Base-by-base conservation (phyloP, 2,329 filamentous ascomycete genomes). In the Scedosporium boydii region DNA sequence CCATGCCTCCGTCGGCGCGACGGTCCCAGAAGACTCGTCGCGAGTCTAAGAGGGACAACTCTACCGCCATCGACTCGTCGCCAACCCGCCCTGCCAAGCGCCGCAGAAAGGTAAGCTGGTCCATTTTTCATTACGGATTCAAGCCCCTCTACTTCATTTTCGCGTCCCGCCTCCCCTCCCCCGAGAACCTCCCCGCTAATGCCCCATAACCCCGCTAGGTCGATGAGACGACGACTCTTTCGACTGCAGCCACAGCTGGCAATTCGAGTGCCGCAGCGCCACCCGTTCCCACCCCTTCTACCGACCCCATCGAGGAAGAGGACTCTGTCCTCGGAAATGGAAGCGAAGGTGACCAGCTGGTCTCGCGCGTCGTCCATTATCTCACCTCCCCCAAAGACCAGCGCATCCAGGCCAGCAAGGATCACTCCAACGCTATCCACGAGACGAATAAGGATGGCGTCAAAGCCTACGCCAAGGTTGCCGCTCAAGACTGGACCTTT, bases 401-500 rank as follows among this genome's bases (percentile, higher is more conserved):
- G 61, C 71, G 75, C 2, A 83, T 87, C 1, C 82, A 87, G 67
- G 86, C 84, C 48, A 82, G 80, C 71, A 80, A 79, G 66, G 84
- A 88, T 62, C 82, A 88, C 67, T 77, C 85, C 62, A 89, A 89
- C 71, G 75, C 80, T 55, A 83, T 86, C 62, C 85, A 88, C 70
- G 83, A 86, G 68, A 78, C 80, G 62, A 82, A 84, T 65, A 79
- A 80, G 48, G 82, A 86, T 48, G 84, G 84, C 21, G 85, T 89
- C 65, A 81, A 86, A 69, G 90, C 90, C 42, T 95, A 90, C 72
- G 90, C 90, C 62, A 93, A 93, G 76, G 87, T 95, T 64, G 86
- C 89, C 21, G 90, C 89, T 16, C 84, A 86, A 66, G 88, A 91
- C 71, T 95, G 90, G 90, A 92, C 90, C 9, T 95, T 88, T 74